A percentile compares a stretch with the other conserved stretches of the same genome.
Evolutionary conservation across 106 monocot species (phyloP).

Genomic region (Acanthochlamys bracteata): DNA sequence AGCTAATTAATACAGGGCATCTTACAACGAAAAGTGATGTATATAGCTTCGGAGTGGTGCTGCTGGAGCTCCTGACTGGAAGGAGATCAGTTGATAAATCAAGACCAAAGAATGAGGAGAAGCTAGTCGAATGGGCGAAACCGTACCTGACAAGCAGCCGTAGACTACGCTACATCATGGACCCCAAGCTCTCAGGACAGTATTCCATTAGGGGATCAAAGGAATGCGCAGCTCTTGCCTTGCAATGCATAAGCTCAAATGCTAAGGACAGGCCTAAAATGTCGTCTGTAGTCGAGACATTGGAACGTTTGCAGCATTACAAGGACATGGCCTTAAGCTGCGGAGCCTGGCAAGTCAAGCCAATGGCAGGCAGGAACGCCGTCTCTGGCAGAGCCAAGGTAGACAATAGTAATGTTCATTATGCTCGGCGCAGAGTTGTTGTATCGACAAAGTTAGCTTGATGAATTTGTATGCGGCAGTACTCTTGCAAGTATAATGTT

Average conservation of each 20-base stretch:
- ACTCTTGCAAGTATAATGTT: too few species aligned
- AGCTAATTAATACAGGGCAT: constrained; percentile 40
- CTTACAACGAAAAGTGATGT: constrained; percentile 76
- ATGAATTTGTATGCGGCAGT: not conserved
- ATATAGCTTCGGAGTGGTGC: constrained; percentile 82
- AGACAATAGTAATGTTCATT: constrained; percentile 5
- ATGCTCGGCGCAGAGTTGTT: constrained; percentile 9
- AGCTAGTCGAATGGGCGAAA: constrained; percentile 73
- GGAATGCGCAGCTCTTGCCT: constrained; percentile 43
- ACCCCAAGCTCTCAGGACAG: constrained; percentile 62
- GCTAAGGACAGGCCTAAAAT: constrained; percentile 82
- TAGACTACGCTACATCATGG: constrained; percentile 65
- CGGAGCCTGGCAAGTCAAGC: constrained; percentile 22
- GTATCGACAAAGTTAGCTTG: constrained; percentile 8
- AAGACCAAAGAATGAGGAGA: constrained; percentile 58
- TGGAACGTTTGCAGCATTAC: constrained; percentile 39
- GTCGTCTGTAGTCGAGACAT: constrained; percentile 41
- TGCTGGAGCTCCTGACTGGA: constrained; percentile 74
- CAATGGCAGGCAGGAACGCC: constrained; percentile 27
- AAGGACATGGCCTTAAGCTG: constrained; percentile 71
- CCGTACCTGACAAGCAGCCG: constrained; percentile 61
- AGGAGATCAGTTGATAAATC: constrained; percentile 65
- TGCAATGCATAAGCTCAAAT: constrained; percentile 54
- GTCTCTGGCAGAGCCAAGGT: constrained; percentile 35
- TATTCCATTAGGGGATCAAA: constrained; percentile 68